Percentiles rank a stretch among this genome's conserved stretches.
These are phyloP conservation scores for Cyberlindnera xylosilytica DNA, from an alignment of 805 yeast species.

Conservation along the genomic window DNA sequence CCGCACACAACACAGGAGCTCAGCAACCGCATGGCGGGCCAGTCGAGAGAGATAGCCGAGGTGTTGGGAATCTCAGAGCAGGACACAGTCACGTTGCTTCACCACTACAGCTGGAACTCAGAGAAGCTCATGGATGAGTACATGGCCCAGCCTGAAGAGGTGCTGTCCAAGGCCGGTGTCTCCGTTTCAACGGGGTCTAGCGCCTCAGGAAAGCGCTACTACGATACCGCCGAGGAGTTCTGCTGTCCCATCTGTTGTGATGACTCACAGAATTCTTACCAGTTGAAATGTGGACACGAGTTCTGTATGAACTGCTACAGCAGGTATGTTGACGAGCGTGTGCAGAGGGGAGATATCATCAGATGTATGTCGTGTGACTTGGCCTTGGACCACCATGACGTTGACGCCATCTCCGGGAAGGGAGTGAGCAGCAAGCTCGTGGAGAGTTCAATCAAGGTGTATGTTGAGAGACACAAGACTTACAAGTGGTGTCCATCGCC, in stretches of 20 bases:
- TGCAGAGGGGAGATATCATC: slow-evolving; percentile 43
- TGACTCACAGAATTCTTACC: slow-evolving; percentile 41
- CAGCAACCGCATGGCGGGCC: slow-evolving; percentile 16
- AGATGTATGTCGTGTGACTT: slow-evolving; percentile 63
- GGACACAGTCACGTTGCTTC: slow-evolving; percentile 42
- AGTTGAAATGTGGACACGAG: slow-evolving; percentile 65
- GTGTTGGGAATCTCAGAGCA: slow-evolving; percentile 37
- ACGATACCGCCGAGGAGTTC: slow-evolving; percentile 26
- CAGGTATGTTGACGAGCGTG: slow-evolving; percentile 49
- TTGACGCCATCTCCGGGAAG: slow-evolving; percentile 38
- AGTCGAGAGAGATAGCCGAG: slow-evolving; percentile 33
- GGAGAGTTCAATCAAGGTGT: slow-evolving; percentile 41
- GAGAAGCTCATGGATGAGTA: slow-evolving; percentile 54
- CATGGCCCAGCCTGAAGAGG: slow-evolving; percentile 40
- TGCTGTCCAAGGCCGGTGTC: slow-evolving; percentile 35
- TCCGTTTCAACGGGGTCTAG: not conserved
- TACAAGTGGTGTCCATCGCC: slow-evolving; percentile 84
- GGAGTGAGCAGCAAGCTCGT: slow-evolving; percentile 30
- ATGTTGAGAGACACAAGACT: slow-evolving; percentile 47
- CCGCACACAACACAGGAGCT: slow-evolving; percentile 31
- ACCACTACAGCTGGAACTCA: slow-evolving; percentile 55
- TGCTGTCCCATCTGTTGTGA: slow-evolving; percentile 76
- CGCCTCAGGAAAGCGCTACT: not conserved
- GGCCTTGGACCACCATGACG: slow-evolving; percentile 35
- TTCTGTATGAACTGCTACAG: slow-evolving; percentile 70